Evolutionary conservation across 495 filamentous ascomycete genomes (phyloP).

Genomic region (Daldinia concentrica): DNA sequence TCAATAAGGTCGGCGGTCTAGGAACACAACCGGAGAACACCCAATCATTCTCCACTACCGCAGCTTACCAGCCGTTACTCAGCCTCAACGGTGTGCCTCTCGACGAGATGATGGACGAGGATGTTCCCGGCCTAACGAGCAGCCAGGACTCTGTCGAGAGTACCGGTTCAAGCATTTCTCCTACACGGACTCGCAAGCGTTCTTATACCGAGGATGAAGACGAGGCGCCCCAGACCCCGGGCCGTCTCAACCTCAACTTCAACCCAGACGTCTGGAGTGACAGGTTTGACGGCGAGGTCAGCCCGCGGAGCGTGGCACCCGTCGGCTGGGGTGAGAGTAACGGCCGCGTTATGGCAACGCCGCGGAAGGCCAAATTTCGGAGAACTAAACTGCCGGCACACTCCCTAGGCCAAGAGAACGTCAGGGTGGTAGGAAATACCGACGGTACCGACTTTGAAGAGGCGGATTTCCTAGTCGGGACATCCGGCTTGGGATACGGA

Average conservation of each 20-base stretch:
- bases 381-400: neutral
- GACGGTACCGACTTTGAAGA: constrained; percentile 61
- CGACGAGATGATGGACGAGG: constrained; percentile 30
- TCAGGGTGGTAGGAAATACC: constrained; percentile 43
- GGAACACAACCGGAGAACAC: constrained; percentile 52
- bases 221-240: constrained; percentile 14
- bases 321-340: constrained; percentile 24
- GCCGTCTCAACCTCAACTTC: constrained; percentile 38
- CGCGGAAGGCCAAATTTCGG: constrained; percentile 38
- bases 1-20: constrained; percentile 69
- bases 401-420: constrained; percentile 52
- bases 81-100: constrained; percentile 24
- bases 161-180: constrained; percentile 23
- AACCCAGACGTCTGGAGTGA: constrained; percentile 23
- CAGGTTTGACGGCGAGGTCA: constrained; percentile 50
- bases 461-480: constrained; percentile 59
- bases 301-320: constrained; percentile 49
- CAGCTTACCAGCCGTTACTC: constrained; percentile 23
- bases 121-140: constrained; percentile 50
- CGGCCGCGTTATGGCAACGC: constrained; percentile 53
- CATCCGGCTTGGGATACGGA: neutral
- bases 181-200: constrained; percentile 50
- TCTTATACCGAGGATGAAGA: constrained; percentile 50
- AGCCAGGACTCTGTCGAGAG: constrained; percentile 52
- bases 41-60: neutral